Percentiles rank a stretch among this genome's conserved stretches.
Evolutionary conservation across 176 grass and related monocot genomes (phyloP).

Genomic region (Juncus inflexus): DNA sequence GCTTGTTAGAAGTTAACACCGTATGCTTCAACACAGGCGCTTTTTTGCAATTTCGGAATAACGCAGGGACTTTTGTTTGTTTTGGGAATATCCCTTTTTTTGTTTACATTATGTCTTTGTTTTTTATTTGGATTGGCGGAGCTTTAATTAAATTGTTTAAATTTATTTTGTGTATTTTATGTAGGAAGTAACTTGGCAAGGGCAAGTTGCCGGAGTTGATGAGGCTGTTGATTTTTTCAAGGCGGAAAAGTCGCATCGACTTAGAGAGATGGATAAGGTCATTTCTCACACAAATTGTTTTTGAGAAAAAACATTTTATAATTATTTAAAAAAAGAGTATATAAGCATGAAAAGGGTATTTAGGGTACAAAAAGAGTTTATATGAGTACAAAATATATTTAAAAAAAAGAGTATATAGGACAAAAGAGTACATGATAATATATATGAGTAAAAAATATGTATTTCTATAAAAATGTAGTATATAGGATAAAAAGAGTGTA

Average conservation of each 20-base stretch:
- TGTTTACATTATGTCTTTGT: constrained; percentile 25
- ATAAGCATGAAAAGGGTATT: too few species aligned
- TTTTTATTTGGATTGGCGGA: not conserved
- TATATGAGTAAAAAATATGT: too few species aligned
- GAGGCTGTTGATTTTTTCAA: constrained; percentile 84
- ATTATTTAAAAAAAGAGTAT: too few species aligned
- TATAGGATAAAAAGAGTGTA: too few species aligned
- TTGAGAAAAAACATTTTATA: too few species aligned
- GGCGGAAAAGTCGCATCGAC: constrained; percentile 72
- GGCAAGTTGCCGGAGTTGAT: constrained; percentile 75
- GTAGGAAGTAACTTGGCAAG: constrained; percentile 87
- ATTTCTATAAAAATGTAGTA: too few species aligned
- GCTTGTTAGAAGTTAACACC: not conserved
- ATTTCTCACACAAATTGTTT: not conserved
- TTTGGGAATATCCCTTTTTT: constrained; percentile 12
- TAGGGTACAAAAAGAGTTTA: too few species aligned
- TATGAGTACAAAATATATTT: too few species aligned
- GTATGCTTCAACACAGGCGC: not conserved
- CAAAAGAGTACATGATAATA: too few species aligned
- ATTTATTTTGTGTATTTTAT: too few species aligned
- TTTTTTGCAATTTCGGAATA: not conserved
- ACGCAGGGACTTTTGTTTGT: not conserved
- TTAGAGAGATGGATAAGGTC: constrained; percentile 70
- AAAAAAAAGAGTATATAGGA: too few species aligned
- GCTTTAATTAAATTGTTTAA: too few species aligned